These are phyloP conservation scores for Aquilaria sinensis DNA, from an alignment of 345 rosid genomes.

Conservation along the genomic window DNA sequence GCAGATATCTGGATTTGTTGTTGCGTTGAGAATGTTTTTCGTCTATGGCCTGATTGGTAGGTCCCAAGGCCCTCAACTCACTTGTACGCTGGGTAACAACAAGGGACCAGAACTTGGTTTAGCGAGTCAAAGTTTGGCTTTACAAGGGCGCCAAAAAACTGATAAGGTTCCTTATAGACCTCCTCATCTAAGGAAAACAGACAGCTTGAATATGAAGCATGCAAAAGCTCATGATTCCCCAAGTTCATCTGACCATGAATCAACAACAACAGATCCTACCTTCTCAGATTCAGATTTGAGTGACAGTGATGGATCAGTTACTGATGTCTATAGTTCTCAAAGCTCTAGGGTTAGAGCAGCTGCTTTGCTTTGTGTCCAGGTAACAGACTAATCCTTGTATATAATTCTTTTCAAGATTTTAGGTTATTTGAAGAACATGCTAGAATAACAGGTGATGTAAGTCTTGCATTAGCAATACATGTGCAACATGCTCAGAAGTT, in stretches of 20 bases:
- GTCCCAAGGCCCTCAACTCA: constrained; percentile 28
- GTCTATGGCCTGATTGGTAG: constrained; percentile 55
- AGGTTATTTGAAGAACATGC: background rate
- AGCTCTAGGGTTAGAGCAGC: constrained; percentile 77
- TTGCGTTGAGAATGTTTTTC: constrained; percentile 65
- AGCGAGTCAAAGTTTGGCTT: constrained; percentile 27
- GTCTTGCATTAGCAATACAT: background rate
- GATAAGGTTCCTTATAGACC: constrained; percentile 66
- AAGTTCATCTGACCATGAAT: constrained; percentile 37
- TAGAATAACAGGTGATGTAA: no score
- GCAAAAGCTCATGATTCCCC: constrained; percentile 30
- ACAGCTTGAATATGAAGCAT: constrained; percentile 29
- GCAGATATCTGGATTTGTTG: constrained; percentile 82
- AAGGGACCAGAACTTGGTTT: constrained; percentile 36
- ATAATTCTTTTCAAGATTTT: constrained; percentile 9
- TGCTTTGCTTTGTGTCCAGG: constrained; percentile 79
- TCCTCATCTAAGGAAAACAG: constrained; percentile 85
- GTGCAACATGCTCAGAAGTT: background rate
- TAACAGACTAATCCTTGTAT: constrained; percentile 21
- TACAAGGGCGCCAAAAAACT: constrained; percentile 31
- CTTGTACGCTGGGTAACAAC: constrained; percentile 23
- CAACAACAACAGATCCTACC: constrained; percentile 35
- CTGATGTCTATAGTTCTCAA: constrained; percentile 34
- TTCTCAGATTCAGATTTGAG: constrained; percentile 93
- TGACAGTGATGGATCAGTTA: constrained; percentile 62